Conservation (phyloP, 2,329 filamentous ascomycete species). For the Plenodomus biglobosus region DNA sequence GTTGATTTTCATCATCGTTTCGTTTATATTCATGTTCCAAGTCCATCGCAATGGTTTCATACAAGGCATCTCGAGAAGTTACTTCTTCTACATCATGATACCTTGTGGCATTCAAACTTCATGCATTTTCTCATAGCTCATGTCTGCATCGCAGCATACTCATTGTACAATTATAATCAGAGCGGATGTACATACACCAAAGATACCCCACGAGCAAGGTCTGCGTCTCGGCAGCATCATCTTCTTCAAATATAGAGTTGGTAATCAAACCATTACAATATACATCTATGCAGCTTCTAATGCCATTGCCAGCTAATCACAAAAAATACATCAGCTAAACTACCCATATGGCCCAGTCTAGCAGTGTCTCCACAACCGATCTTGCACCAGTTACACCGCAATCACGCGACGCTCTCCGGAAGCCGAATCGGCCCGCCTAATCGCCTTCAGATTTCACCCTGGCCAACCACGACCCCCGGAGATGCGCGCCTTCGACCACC, state of each 20-base stretch:
- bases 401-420: constrained; percentile 1
- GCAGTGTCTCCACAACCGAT: no score
- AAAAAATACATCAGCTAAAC: background rate
- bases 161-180: constrained; percentile 18
- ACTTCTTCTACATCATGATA: background rate
- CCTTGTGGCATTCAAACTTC: constrained; percentile 4
- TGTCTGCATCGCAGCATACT: constrained; percentile 9
- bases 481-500: background rate
- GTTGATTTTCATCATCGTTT: background rate
- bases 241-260: background rate
- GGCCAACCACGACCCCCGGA: background rate
- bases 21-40: background rate
- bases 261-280: background rate
- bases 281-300: background rate
- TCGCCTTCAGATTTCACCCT: background rate
- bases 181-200: background rate
- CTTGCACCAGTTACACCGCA: no score
- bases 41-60: no score
- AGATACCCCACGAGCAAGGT: background rate
- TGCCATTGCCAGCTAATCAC: no score
- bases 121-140: background rate
- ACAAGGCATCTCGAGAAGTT: background rate
- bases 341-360: background rate
- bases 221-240: background rate
- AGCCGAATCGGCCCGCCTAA: constrained; percentile 4